Evolutionary conservation across 2,329 filamentous ascomycete species (phyloP).

Genomic region (Ophiostoma perfectum): DNA sequence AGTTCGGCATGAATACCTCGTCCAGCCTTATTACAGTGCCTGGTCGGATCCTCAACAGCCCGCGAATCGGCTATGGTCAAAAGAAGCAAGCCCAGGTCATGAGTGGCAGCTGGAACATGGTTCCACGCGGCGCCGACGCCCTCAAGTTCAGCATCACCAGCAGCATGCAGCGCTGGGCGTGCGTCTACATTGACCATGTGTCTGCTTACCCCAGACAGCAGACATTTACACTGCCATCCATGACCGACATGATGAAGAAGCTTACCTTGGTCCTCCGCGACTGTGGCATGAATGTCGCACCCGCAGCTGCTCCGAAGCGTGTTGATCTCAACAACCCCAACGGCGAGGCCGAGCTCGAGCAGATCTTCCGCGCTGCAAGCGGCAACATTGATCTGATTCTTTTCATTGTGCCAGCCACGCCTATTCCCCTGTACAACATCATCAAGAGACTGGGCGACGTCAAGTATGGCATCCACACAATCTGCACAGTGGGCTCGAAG

Average conservation of each 20-base stretch:
- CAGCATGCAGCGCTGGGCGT: slow-evolving; percentile 40
- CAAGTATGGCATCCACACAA: slow-evolving; percentile 51
- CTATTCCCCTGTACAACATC: slow-evolving; percentile 47
- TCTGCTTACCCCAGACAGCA: slow-evolving; percentile 9
- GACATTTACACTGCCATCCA: background rate
- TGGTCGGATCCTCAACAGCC: slow-evolving; percentile 50
- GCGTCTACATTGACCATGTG: slow-evolving; percentile 27
- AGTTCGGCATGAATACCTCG: slow-evolving; percentile 47
- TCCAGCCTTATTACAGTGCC: slow-evolving; percentile 55
- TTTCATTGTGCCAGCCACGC: slow-evolving; percentile 41
- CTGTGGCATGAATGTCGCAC: slow-evolving; percentile 22
- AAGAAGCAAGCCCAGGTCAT: slow-evolving; percentile 27
- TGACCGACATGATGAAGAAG: background rate
- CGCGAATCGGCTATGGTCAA: slow-evolving; percentile 44
- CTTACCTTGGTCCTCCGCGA: slow-evolving; percentile 21
- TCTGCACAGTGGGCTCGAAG: slow-evolving; percentile 52
- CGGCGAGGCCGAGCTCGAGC: slow-evolving; percentile 19
- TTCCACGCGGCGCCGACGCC: slow-evolving; percentile 27
- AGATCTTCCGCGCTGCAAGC: background rate
- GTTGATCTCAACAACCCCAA: slow-evolving; percentile 7
- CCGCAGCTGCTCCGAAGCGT: background rate
- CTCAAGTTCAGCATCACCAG: slow-evolving; percentile 44
- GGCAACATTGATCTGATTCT: slow-evolving; percentile 39
- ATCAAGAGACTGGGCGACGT: slow-evolving; percentile 57
- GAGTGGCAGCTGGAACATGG: slow-evolving; percentile 56